Evolutionary conservation across 345 rosid species (phyloP), one percentile per base, ranked within the genome.

Genomic region (Hibiscus mutabilis): DNA sequence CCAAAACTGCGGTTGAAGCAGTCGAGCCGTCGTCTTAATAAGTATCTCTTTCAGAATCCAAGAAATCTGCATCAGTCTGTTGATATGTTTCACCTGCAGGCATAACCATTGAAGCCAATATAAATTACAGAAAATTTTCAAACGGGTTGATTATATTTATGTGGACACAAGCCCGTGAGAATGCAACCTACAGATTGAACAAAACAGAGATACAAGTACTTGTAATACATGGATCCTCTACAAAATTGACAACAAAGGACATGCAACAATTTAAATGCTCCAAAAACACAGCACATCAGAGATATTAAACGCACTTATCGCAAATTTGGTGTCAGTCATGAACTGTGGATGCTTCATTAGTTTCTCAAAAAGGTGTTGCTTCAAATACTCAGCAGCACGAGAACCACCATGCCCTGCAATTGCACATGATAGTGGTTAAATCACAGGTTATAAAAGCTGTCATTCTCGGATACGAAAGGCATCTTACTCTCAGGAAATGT

Each of bases 371-470:
- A 96, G 90, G 79, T 92, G 96, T 74, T 85, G 84, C 86, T 92
- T 96, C 80, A 96, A 82, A 84, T 85, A 92, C 81, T 92, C 95
- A 64, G 98, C 97, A 72, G 99, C 99, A 58, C 89, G 97, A 73
- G 98, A 91, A 73, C 99, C 99, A 71, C 99, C 99, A 84, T 96
- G 99, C 73, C 99, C 99, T 96, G 90, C 22, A 73, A 82, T 55
- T 16, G 24, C 33, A 78, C 27, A 58, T 51, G 8, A 52, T 14
- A 40, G 2, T 21, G 12, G 61, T 64, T 25, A 47, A 47, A 24
- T 7, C 0, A 3, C 2, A 4, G 8, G 37, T 18, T 2, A 16
- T 2, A n/a, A 5, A 22, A 73, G 57, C 31, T 0, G 24, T n/a
- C 10, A 69, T 24, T 5, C 29, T 44, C 24, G 22, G 13, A 60